Evolutionary conservation across 192 early-diverging fungal genomes (phyloP).

Genomic region (Mortierella hygrophila): DNA sequence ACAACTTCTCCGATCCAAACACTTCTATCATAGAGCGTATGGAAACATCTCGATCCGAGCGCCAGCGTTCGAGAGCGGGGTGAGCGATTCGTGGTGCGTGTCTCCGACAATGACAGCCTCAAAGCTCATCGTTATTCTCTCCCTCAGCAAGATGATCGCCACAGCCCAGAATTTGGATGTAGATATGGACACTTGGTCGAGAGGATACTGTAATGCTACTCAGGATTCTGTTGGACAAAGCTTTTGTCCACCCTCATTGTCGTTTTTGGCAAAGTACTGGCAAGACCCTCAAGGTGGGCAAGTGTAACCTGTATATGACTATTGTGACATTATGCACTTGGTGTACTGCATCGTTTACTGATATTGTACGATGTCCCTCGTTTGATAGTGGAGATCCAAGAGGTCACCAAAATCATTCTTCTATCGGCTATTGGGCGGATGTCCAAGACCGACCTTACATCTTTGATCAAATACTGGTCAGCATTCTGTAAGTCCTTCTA

Average conservation of each 20-base stretch:
- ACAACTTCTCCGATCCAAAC: too few relatives aligned
- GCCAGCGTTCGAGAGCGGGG: conserved; percentile 44
- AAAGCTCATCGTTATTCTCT: conserved; percentile 73
- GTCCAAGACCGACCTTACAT: conserved; percentile 59
- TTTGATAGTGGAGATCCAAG: conserved; percentile 71
- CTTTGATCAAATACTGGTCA: conserved; percentile 78
- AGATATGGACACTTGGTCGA: conserved; percentile 59
- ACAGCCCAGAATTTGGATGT: conserved; percentile 21
- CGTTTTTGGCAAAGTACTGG: conserved; percentile 85
- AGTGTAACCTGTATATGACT: background rate
- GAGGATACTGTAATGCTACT: conserved; percentile 66
- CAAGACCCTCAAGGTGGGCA: conserved; percentile 80
- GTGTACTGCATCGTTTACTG: background rate
- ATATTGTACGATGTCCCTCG: background rate
- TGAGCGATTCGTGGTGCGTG: conserved; percentile 65
- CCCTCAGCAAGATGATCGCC: conserved; percentile 36
- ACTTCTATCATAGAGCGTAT: conserved; percentile 62
- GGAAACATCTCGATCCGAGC: conserved; percentile 75
- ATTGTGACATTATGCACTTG: background rate
- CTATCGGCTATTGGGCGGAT: conserved; percentile 64
- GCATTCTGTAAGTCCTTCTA: conserved; percentile 65
- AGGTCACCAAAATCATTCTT: conserved; percentile 73
- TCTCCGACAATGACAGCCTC: conserved; percentile 76
- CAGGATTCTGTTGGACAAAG: conserved; percentile 61
- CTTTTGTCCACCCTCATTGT: conserved; percentile 74